Conservation (phyloP, 2,329 filamentous ascomycete genomes). For the Teratosphaeria zuluensis region DNA sequence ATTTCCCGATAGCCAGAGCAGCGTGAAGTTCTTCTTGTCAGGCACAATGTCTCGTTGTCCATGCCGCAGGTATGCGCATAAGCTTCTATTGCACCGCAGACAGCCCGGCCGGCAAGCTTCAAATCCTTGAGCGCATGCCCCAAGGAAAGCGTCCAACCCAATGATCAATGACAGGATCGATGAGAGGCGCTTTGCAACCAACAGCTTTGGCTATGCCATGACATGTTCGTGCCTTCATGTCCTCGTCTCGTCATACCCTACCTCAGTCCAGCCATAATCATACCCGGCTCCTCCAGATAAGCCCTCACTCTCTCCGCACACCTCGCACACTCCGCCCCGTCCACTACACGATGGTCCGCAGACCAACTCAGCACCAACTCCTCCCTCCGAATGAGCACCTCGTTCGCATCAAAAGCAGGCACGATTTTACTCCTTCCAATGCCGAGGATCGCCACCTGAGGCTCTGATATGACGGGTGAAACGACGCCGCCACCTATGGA, state of each 20-base stretch:
- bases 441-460: conserved; percentile 84
- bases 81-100: neutral
- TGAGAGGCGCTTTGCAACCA: neutral
- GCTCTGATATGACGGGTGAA: conserved; percentile 80
- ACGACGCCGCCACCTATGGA: conserved; percentile 90
- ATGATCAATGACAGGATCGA: neutral
- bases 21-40: neutral
- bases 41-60: neutral
- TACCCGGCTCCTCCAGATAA: conserved; percentile 74
- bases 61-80: neutral
- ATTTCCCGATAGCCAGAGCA: neutral
- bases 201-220: neutral
- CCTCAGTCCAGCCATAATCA: conserved; percentile 73
- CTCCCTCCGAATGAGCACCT: conserved; percentile 60
- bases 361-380: conserved; percentile 92
- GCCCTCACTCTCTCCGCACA: conserved; percentile 72
- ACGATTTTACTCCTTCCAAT: conserved; percentile 71
- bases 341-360: conserved; percentile 86
- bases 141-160: too few relatives aligned
- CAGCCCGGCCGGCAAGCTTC: neutral
- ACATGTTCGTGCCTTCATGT: neutral
- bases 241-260: conserved; percentile 28
- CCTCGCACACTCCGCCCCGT: conserved; percentile 88
- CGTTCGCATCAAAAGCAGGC: conserved; percentile 59
- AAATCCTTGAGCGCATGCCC: too few relatives aligned